Base-by-base conservation (phyloP, 257 asterid genomes). In the Scutellaria baicalensis region DNA sequence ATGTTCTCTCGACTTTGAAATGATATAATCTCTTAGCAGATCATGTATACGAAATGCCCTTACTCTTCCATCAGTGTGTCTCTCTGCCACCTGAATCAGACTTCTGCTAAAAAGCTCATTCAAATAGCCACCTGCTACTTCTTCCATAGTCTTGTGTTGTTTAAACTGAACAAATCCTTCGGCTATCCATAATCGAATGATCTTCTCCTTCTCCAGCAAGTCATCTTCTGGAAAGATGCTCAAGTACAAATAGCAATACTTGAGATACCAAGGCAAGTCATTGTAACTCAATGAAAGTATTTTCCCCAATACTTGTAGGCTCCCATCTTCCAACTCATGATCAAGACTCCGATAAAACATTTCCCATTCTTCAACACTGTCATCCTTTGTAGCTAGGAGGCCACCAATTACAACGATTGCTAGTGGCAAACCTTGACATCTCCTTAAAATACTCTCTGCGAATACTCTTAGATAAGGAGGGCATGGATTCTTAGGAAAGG, bases 131-230 rank as follows among this genome's bases (percentile, higher is more conserved):
- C 58, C 54, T 1, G 77, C 86, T 4, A 72, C 70, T 51, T 81
- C 79, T 17, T 59, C 73, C 72, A 35, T 16, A 0, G 70, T 71
- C 69, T 63, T 72, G 12, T 67, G 55, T 13, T 39, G 38, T 59
- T 42, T 57, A 14, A 33, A 52, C 23, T 57, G 65, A 18, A 78
- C 75, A 50, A 81, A 71, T 14, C 83, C 81, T 69, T 82, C 86
- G 0, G 77, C 70, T 43, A 69, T 54, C 86, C 86, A 82, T 17
- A 75, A 12, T 5, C 79, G 66, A 23, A 66, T 40, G n/a, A 78
- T 12, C 0, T 16, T 61, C 8, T 27, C 45, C 20, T 39, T 43
- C 10, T 47, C 57, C 0, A 72, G 10, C 35, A 66, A 66, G 13
- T 36, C 47, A 17, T 38, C 49, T 49, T 71, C 81, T 0, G 79